Conservation (phyloP, 768 basidiomycete species). For the Pleurotus salmoneostramineus region DNA sequence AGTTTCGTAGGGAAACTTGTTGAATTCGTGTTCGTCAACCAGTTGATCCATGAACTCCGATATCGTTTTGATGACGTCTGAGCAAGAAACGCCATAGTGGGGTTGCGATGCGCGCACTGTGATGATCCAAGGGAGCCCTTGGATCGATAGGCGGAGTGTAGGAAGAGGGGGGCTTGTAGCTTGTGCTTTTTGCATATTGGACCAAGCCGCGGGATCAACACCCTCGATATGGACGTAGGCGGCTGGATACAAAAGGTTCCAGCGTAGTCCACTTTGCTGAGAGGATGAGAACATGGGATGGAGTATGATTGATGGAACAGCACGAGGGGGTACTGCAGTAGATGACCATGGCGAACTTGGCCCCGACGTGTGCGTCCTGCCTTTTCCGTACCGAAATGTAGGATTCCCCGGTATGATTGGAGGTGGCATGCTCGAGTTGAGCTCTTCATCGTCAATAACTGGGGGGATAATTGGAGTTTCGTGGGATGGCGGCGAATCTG, state of each 20-base stretch:
- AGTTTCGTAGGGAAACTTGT: constrained; percentile 26
- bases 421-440: too few species aligned
- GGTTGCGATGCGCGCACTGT: constrained; percentile 38
- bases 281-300: not conserved
- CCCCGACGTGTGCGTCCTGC: too few species aligned
- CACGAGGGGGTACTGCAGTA: too few species aligned
- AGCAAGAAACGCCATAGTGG: constrained; percentile 58
- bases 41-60: constrained; percentile 45
- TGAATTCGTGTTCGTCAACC: constrained; percentile 50
- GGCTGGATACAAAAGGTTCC: not conserved
- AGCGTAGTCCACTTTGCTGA: not conserved
- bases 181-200: constrained; percentile 55
- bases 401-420: too few species aligned
- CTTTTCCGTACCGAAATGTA: too few species aligned
- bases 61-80: constrained; percentile 58
- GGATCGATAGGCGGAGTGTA: constrained; percentile 48
- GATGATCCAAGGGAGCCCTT: constrained; percentile 53
- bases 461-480: too few species aligned
- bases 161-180: constrained; percentile 62
- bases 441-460: too few species aligned
- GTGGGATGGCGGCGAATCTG: too few species aligned
- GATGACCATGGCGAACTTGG: too few species aligned
- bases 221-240: not conserved
- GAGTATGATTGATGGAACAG: not conserved
- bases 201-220: constrained; percentile 43